Percentiles rank a stretch among this genome's conserved stretches.
phyloP scores from a whole-genome alignment of 164 flowering plant species.

The Euptelea pleiosperma region DNA sequence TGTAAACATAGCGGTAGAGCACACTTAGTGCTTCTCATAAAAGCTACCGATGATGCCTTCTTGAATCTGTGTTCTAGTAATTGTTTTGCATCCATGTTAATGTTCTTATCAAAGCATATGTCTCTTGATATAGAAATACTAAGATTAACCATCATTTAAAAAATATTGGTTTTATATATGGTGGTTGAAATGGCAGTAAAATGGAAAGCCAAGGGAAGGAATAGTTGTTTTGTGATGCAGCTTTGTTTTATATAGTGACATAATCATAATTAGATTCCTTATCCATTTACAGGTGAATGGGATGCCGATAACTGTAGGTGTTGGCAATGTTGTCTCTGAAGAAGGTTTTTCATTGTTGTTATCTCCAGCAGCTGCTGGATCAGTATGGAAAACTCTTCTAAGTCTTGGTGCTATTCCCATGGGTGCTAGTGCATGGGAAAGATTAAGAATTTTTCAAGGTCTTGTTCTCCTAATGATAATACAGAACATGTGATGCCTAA shows the following conservation, averaged over 20 bases:
- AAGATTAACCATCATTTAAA: no score
- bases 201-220: no score
- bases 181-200: no score
- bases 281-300: constrained; percentile 57
- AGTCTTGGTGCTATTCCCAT: constrained; percentile 70
- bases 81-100: no score
- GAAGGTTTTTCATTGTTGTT: constrained; percentile 72
- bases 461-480: constrained; percentile 1
- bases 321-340: constrained; percentile 65
- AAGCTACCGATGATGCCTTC: no score
- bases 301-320: constrained; percentile 83
- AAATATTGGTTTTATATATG: no score
- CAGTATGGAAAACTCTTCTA: constrained; percentile 68
- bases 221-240: neutral
- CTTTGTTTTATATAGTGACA: neutral
- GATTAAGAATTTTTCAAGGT: constrained; percentile 72
- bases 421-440: constrained; percentile 82
- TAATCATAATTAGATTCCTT: neutral
- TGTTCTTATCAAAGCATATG: no score
- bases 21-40: no score
- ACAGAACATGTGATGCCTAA: neutral
- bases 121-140: no score
- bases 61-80: no score
- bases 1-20: no score
- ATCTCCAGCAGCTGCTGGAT: constrained; percentile 64